Percentiles rank a stretch among this genome's conserved stretches.
phyloP scores from a whole-genome alignment of 2,329 filamentous ascomycete species.

The Chaetomium globosum region DNA sequence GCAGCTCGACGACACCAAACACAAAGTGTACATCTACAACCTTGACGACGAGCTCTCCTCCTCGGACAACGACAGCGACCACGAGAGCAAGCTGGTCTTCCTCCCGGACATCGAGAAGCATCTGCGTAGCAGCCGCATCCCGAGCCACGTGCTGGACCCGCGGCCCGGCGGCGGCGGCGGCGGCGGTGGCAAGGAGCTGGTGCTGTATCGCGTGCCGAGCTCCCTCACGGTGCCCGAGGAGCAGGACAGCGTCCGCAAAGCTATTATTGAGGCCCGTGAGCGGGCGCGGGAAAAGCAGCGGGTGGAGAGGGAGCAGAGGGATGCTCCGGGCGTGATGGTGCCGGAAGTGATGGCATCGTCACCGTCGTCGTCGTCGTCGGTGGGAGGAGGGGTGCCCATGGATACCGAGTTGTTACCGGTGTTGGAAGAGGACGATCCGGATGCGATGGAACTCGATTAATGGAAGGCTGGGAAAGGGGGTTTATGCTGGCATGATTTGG shows the following conservation, averaged over 20 bases:
- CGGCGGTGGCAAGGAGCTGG: constrained; percentile 68
- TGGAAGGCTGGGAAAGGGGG: background rate
- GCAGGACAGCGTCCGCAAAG: constrained; percentile 76
- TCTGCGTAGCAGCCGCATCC: constrained; percentile 69
- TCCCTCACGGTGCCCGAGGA: constrained; percentile 76
- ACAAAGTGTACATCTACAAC: constrained; percentile 89
- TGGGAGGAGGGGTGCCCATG: background rate
- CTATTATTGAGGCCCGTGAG: constrained; percentile 77
- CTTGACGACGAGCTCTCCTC: constrained; percentile 81
- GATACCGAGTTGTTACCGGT: constrained; percentile 2
- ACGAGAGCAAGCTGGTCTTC: constrained; percentile 65
- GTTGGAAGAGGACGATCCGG: constrained; percentile 29
- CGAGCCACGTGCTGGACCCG: constrained; percentile 65
- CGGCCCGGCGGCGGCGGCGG: constrained; percentile 54
- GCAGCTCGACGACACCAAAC: constrained; percentile 82
- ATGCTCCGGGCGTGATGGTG: constrained; percentile 21
- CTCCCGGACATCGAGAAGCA: constrained; percentile 84
- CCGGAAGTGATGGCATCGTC: background rate
- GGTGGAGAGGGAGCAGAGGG: constrained; percentile 41
- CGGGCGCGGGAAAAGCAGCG: constrained; percentile 64
- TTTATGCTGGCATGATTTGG: constrained; percentile 1
- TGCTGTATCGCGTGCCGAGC: constrained; percentile 79
- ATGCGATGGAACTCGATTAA: constrained; percentile 37
- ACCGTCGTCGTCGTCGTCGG: background rate
- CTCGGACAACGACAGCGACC: constrained; percentile 51